These are phyloP conservation scores for Cylindrodendrum hubeiense DNA, from an alignment of 2,329 filamentous ascomycete genomes.

Conservation along the genomic window DNA sequence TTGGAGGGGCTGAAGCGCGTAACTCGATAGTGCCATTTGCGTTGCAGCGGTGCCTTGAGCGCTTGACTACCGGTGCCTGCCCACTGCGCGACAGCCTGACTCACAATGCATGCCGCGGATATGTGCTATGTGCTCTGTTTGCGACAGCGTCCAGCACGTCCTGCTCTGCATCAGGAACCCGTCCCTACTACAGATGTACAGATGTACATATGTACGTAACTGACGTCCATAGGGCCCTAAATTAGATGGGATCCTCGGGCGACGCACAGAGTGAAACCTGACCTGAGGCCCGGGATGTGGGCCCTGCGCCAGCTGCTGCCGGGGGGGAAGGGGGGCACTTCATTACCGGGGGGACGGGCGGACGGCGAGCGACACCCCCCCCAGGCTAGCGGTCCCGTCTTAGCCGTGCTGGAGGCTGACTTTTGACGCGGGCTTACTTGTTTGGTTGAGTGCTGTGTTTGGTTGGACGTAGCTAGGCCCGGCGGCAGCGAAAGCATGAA, in stretches of 20 bases:
- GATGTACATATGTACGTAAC: too few species aligned
- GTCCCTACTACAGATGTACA: neutral
- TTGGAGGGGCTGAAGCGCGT: neutral
- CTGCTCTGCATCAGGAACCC: neutral
- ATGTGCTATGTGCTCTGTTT: neutral
- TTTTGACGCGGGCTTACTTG: too few species aligned
- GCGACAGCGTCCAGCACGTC: neutral
- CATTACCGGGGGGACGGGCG: neutral
- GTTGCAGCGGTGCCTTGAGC: neutral
- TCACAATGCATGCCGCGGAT: neutral
- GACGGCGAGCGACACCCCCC: neutral
- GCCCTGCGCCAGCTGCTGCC: neutral
- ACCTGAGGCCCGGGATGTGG: constrained; percentile 9
- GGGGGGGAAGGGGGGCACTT: too few species aligned
- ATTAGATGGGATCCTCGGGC: neutral
- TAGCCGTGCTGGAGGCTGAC: constrained; percentile 14
- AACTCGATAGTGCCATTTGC: neutral
- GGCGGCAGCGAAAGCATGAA: too few species aligned
- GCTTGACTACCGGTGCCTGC: neutral
- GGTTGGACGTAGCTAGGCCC: too few species aligned
- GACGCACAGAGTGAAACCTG: constrained; percentile 5
- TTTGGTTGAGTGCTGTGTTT: too few species aligned
- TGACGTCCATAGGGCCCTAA: neutral
- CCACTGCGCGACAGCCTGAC: neutral
- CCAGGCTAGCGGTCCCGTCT: constrained; percentile 23